A percentile compares a stretch with the other conserved stretches of the same genome.
phyloP scores from a whole-genome alignment of 164 flowering plant genomes.

The Kingdonia uniflora region DNA sequence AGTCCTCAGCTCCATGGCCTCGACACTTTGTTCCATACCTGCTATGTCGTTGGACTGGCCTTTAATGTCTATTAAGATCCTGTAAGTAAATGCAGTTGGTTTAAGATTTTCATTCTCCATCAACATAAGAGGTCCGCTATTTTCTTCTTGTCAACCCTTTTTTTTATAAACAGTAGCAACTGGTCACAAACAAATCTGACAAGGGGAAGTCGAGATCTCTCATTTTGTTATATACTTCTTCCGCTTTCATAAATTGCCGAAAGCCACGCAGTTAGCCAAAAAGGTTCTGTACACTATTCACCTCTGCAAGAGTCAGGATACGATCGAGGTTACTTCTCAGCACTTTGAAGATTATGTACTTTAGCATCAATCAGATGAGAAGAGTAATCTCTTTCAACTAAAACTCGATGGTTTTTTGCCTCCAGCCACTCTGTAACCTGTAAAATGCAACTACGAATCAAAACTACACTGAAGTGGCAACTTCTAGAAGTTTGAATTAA shows the following conservation, averaged over 20 bases:
- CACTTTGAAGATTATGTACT: constrained; percentile 46
- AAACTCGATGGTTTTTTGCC: constrained; percentile 27
- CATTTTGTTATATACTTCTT: constrained; percentile 72
- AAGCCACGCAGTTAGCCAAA: constrained; percentile 44
- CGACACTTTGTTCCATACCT: constrained; percentile 74
- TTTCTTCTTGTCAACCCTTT: constrained; percentile 57
- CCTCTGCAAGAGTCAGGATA: constrained; percentile 57
- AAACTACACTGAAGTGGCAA: background rate
- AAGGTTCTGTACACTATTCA: constrained; percentile 57
- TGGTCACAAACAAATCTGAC: constrained; percentile 64
- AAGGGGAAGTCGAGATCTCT: constrained; percentile 46
- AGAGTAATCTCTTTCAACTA: constrained; percentile 66
- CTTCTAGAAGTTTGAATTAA: no score
- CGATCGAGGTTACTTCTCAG: constrained; percentile 42
- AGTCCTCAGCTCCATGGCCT: constrained; percentile 80
- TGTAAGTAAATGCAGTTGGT: constrained; percentile 55
- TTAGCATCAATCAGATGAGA: constrained; percentile 67
- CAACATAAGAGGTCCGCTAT: constrained; percentile 58
- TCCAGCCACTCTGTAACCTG: constrained; percentile 88
- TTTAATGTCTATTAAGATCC: constrained; percentile 54
- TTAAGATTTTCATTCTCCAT: constrained; percentile 82
- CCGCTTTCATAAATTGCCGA: constrained; percentile 51
- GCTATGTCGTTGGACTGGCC: constrained; percentile 53
- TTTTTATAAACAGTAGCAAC: constrained; percentile 76
- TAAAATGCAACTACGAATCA: constrained; percentile 12